These are phyloP conservation scores for Neofusicoccum parvum DNA, from an alignment of 2,329 filamentous ascomycete species.

Conservation along the genomic window DNA sequence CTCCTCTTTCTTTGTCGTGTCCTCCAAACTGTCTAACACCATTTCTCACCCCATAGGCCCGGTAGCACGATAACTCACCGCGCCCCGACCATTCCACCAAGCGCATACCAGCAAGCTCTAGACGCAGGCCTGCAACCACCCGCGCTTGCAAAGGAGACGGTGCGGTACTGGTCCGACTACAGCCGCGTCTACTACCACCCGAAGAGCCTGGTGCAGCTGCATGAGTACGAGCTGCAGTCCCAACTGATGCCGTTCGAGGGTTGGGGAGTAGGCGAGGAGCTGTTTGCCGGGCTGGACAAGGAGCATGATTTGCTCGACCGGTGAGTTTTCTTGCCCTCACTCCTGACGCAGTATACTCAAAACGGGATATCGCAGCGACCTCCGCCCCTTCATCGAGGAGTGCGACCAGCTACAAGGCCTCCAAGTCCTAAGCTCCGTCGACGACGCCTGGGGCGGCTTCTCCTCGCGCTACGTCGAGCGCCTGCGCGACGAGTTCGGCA, in stretches of 20 bases:
- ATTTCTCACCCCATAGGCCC: conserved; percentile 62
- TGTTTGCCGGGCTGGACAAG: conserved; percentile 47
- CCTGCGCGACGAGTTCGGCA: conserved; percentile 82
- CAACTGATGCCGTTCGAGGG: conserved; percentile 79
- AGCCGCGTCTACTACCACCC: conserved; percentile 92
- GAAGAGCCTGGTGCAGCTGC: conserved; percentile 80
- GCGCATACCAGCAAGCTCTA: conserved; percentile 76
- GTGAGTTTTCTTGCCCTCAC: not conserved
- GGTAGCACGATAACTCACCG: conserved; percentile 59
- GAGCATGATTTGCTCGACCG: conserved; percentile 87
- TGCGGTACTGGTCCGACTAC: conserved; percentile 98
- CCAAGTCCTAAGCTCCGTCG: conserved; percentile 60
- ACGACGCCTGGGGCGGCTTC: conserved; percentile 57
- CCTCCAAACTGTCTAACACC: not conserved
- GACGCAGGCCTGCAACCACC: conserved; percentile 69
- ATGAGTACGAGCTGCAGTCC: conserved; percentile 83
- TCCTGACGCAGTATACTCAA: not conserved
- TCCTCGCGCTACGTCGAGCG: conserved; percentile 57
- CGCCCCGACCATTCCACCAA: conserved; percentile 67
- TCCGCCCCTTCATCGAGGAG: conserved; percentile 87
- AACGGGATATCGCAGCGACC: conserved; percentile 51
- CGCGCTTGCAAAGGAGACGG: conserved; percentile 65
- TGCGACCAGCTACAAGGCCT: conserved; percentile 90
- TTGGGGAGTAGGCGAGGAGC: conserved; percentile 48
- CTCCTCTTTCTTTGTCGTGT: not conserved